Conservation (phyloP, 768 basidiomycete species). For the Termitomyces sp. region DNA sequence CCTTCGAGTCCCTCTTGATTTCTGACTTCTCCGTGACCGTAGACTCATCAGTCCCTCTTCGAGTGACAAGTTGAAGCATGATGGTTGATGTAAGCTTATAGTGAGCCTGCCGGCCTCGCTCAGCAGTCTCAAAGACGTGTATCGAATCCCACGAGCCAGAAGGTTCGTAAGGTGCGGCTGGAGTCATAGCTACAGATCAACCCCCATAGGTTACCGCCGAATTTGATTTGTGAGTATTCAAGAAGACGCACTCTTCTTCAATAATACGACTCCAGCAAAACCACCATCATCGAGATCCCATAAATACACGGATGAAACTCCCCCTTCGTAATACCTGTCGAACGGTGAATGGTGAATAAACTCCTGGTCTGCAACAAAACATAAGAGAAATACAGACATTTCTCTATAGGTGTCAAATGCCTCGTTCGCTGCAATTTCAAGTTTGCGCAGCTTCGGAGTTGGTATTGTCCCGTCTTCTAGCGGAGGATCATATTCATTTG, state of each 20-base stretch:
- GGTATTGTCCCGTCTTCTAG: constrained; percentile 88
- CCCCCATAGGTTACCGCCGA: background rate
- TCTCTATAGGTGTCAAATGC: constrained; percentile 98
- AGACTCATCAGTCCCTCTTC: constrained; percentile 31
- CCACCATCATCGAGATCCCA: constrained; percentile 98
- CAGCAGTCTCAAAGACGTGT: constrained; percentile 94
- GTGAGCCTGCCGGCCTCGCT: constrained; percentile 87
- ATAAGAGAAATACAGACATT: constrained; percentile 49
- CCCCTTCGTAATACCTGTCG: constrained; percentile 93
- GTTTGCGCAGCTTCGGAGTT: constrained; percentile 75
- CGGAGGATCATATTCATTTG: constrained; percentile 91
- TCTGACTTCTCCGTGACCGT: constrained; percentile 17
- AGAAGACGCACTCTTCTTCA: constrained; percentile 78
- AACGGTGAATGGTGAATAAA: background rate
- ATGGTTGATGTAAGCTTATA: constrained; percentile 98
- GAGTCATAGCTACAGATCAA: constrained; percentile 50
- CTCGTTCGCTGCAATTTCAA: constrained; percentile 92
- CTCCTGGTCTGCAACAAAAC: background rate
- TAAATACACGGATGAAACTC: constrained; percentile 92
- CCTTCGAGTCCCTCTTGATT: constrained; percentile 32
- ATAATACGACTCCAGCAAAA: constrained; percentile 92
- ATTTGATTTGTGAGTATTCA: background rate
- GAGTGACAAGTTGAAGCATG: constrained; percentile 85
- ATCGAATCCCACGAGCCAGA: constrained; percentile 97
- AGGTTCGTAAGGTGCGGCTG: constrained; percentile 50